Percentiles rank a stretch among this genome's conserved stretches.
These are phyloP conservation scores for Kwoniella shivajii DNA, from an alignment of 1,284 basidiomycete genomes.

Conservation along the genomic window DNA sequence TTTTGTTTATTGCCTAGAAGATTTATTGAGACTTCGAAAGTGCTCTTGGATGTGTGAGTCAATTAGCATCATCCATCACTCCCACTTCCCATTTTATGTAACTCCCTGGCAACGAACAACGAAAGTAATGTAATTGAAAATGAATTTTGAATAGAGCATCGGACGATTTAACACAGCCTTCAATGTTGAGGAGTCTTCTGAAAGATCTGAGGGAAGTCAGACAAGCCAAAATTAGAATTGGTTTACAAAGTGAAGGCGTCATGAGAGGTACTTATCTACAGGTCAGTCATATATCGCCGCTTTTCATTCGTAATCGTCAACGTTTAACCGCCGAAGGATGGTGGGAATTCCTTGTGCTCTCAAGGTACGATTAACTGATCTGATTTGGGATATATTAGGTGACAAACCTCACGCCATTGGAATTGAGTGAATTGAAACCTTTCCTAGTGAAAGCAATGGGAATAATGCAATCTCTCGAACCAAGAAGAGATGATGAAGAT, in stretches of 20 bases:
- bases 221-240: conserved; percentile 87
- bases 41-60: conserved; percentile 83
- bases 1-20: conserved; percentile 80
- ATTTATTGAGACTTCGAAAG: conserved; percentile 84
- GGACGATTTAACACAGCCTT: conserved; percentile 82
- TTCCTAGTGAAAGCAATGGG: conserved; percentile 84
- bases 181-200: conserved; percentile 77
- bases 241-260: conserved; percentile 71
- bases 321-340: background rate
- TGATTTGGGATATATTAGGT: conserved; percentile 69
- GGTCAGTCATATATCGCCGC: conserved; percentile 62
- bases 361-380: no score
- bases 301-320: no score
- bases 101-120: no score
- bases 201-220: conserved; percentile 93
- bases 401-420: conserved; percentile 82
- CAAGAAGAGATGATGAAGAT: conserved; percentile 26
- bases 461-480: conserved; percentile 57
- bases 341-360: background rate
- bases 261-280: conserved; percentile 62
- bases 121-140: no score
- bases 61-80: background rate
- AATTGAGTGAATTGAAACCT: conserved; percentile 87
- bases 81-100: background rate
- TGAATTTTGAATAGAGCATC: conserved; percentile 40